These are phyloP conservation scores for Solanum clarkiae DNA, from an alignment of 257 asterid genomes.

Conservation along the genomic window DNA sequence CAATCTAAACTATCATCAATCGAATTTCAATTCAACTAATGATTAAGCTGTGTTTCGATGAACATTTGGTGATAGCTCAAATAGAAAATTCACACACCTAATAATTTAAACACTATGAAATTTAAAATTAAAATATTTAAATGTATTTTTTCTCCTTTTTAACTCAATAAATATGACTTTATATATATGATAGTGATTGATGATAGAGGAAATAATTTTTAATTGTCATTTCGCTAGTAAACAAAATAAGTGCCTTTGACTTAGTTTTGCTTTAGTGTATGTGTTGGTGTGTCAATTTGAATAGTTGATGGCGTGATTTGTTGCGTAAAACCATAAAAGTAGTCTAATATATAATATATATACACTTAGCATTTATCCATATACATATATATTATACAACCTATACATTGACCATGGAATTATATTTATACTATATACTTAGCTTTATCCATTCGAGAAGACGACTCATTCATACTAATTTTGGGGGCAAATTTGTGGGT, in stretches of 20 bases:
- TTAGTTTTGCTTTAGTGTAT: not conserved
- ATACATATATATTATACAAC: not conserved
- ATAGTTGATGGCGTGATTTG: not conserved
- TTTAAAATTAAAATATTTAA: too few species aligned
- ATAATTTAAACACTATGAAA: too few species aligned
- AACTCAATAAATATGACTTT: too few species aligned
- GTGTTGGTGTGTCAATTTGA: not conserved
- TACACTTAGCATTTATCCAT: not conserved
- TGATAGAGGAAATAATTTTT: not conserved
- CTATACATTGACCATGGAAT: not conserved
- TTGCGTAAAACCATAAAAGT: not conserved
- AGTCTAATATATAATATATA: not conserved
- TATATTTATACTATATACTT: not conserved
- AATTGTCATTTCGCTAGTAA: not conserved
- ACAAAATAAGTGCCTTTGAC: not conserved
- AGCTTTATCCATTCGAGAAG: not conserved
- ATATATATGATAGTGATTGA: not conserved
- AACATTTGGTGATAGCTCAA: too few species aligned
- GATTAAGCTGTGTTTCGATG: too few species aligned
- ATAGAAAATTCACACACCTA: too few species aligned
- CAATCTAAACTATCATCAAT: too few species aligned
- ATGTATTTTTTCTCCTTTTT: too few species aligned
- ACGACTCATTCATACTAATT: not conserved
- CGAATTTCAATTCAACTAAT: too few species aligned
- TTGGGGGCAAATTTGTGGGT: not conserved